These are phyloP conservation scores for Glycine latifolia DNA, from an alignment of 306 rosid genomes.

Conservation along the genomic window DNA sequence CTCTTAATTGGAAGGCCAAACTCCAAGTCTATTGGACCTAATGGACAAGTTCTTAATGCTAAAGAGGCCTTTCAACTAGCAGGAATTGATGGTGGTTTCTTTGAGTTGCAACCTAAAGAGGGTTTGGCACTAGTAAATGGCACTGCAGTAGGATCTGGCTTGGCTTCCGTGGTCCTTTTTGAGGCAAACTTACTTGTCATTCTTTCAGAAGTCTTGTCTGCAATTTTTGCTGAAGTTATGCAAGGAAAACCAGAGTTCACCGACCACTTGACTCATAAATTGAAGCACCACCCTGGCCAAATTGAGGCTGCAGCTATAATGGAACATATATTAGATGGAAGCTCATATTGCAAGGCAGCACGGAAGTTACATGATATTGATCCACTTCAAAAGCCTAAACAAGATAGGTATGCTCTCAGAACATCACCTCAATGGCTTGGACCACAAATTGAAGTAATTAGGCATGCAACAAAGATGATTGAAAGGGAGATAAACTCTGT, in stretches of 20 bases:
- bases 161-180: slow-evolving; percentile 83
- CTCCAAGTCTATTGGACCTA: slow-evolving; percentile 77
- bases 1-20: slow-evolving; percentile 80
- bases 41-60: slow-evolving; percentile 63
- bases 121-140: slow-evolving; percentile 93
- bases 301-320: slow-evolving; percentile 97
- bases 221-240: slow-evolving; percentile 91
- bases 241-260: slow-evolving; percentile 90
- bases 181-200: slow-evolving; percentile 74
- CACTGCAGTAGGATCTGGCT: slow-evolving; percentile 91
- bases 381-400: slow-evolving; percentile 95
- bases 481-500: slow-evolving; percentile 96
- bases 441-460: slow-evolving; percentile 86
- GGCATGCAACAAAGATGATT: slow-evolving; percentile 82
- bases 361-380: slow-evolving; percentile 69
- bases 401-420: slow-evolving; percentile 85
- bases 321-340: slow-evolving; percentile 93
- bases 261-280: slow-evolving; percentile 83
- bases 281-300: slow-evolving; percentile 98
- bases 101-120: slow-evolving; percentile 91
- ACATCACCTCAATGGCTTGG: slow-evolving; percentile 98
- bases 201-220: slow-evolving; percentile 71
- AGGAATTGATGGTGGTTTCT: slow-evolving; percentile 67
- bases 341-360: slow-evolving; percentile 76
- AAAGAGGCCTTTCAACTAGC: slow-evolving; percentile 75